These are phyloP conservation scores for Ramaria sp. DNA, from an alignment of 768 basidiomycete genomes.

Conservation along the genomic window DNA sequence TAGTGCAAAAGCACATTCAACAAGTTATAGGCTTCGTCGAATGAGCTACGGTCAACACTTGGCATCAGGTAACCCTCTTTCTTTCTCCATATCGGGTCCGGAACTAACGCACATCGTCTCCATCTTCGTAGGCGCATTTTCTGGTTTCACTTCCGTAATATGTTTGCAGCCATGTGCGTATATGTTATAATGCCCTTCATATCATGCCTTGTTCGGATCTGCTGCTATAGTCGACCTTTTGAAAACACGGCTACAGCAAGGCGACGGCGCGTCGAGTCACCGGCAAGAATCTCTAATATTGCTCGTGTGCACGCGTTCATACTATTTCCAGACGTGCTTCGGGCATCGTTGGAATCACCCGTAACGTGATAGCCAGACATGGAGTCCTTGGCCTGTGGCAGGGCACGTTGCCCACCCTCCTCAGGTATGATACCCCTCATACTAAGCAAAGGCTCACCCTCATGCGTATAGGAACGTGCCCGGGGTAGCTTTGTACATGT, in stretches of 20 bases:
- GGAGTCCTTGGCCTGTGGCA: conserved; percentile 78
- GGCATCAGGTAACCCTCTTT: conserved; percentile 1
- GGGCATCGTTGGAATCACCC: conserved; percentile 39
- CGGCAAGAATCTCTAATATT: conserved; percentile 22
- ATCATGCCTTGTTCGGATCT: not conserved
- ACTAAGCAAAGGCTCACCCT: conserved; percentile 7
- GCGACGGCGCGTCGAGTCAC: conserved; percentile 36
- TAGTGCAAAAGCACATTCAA: too few species aligned
- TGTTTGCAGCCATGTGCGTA: conserved; percentile 66
- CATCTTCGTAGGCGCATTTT: conserved; percentile 55
- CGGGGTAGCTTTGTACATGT: conserved; percentile 89
- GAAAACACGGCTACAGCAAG: conserved; percentile 88
- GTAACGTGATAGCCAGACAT: conserved; percentile 47
- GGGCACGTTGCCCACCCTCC: conserved; percentile 73
- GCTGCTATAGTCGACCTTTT: conserved; percentile 61
- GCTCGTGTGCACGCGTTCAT: not conserved
- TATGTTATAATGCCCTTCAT: not conserved
- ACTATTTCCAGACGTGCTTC: conserved; percentile 22
- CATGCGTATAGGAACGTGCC: conserved; percentile 64
- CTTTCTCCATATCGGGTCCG: not conserved
- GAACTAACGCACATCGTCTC: not conserved
- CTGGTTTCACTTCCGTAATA: conserved; percentile 67
- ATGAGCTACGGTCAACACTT: conserved; percentile 7
- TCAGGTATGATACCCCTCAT: conserved; percentile 31
- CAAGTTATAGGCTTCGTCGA: not conserved